phyloP scores from a whole-genome alignment of 2,329 filamentous ascomycete species.

The Botrytis hyacinthi region DNA sequence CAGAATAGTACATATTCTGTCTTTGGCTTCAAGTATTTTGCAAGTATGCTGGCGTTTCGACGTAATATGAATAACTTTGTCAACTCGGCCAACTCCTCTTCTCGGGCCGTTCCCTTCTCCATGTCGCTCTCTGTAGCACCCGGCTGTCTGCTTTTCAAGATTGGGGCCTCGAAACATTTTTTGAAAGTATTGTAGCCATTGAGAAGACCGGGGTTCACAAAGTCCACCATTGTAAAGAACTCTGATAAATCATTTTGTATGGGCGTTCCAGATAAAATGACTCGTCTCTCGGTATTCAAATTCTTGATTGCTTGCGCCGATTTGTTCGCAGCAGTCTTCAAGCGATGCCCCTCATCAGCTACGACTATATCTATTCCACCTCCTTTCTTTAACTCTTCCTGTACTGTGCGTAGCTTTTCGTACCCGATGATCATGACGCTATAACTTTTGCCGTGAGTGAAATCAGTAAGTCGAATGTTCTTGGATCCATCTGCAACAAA shows the following conservation, averaged over 20 bases:
- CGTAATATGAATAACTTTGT: slow-evolving; percentile 88
- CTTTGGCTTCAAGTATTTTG: slow-evolving; percentile 85
- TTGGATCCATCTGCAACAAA: slow-evolving; percentile 59
- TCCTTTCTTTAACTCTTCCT: slow-evolving; percentile 62
- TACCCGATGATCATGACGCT: slow-evolving; percentile 73
- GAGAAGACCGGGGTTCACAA: slow-evolving; percentile 88
- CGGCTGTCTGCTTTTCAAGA: slow-evolving; percentile 60
- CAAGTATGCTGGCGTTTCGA: slow-evolving; percentile 87
- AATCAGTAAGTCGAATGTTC: slow-evolving; percentile 61
- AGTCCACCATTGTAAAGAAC: slow-evolving; percentile 90
- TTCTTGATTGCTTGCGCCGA: slow-evolving; percentile 87
- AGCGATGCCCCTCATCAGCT: slow-evolving; percentile 93
- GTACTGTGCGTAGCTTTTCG: slow-evolving; percentile 64
- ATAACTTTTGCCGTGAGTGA: slow-evolving; percentile 66
- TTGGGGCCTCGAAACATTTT: slow-evolving; percentile 91
- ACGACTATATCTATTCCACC: slow-evolving; percentile 78
- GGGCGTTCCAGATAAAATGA: slow-evolving; percentile 68
- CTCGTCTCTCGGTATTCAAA: slow-evolving; percentile 63
- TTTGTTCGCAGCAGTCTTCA: slow-evolving; percentile 95
- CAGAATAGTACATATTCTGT: slow-evolving; percentile 94
- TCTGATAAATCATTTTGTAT: slow-evolving; percentile 95
- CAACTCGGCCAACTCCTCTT: slow-evolving; percentile 84
- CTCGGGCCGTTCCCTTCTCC: slow-evolving; percentile 68
- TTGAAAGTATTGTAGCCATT: slow-evolving; percentile 92
- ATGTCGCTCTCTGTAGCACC: slow-evolving; percentile 63